Percentiles rank a stretch among this genome's conserved stretches.
Evolutionary conservation across 371 early-diverging fungal genomes (phyloP).

Genomic region (Mortierella sp.): DNA sequence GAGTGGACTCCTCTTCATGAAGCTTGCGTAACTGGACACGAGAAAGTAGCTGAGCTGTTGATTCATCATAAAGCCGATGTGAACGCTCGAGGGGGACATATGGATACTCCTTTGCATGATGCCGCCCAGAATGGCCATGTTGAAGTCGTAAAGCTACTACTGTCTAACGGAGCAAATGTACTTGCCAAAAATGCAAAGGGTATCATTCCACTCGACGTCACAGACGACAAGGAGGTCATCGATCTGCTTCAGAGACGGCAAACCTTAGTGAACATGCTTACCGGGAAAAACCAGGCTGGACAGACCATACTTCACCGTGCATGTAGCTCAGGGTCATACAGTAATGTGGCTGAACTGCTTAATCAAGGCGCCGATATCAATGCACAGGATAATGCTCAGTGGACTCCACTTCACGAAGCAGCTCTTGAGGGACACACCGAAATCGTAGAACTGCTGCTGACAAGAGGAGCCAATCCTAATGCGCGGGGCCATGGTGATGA

Average conservation of each 20-base stretch:
- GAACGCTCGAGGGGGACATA: conserved; percentile 71
- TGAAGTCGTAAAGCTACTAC: conserved; percentile 69
- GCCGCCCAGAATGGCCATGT: conserved; percentile 77
- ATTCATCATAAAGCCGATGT: conserved; percentile 69
- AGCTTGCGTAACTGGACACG: conserved; percentile 73
- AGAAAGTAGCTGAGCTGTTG: conserved; percentile 67
- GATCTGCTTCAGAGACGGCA: conserved; percentile 45
- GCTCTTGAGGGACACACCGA: conserved; percentile 73
- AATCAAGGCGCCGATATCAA: conserved; percentile 83
- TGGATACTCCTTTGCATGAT: conserved; percentile 86
- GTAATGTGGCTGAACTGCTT: conserved; percentile 66
- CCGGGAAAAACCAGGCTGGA: conserved; percentile 63
- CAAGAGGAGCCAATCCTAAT: conserved; percentile 81
- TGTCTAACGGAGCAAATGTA: conserved; percentile 72
- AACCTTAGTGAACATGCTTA: conserved; percentile 39
- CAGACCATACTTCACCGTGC: conserved; percentile 68
- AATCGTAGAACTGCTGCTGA: conserved; percentile 73
- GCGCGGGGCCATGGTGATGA: conserved; percentile 67
- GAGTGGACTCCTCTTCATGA: conserved; percentile 80
- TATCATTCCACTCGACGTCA: conserved; percentile 52
- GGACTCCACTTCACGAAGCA: conserved; percentile 90
- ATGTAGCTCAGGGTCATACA: conserved; percentile 62
- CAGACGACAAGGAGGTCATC: conserved; percentile 45
- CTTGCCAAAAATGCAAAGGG: conserved; percentile 70
- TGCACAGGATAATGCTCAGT: conserved; percentile 73